Evolutionary conservation across 208 protist species (phyloP).

Genomic region (Trypanosoma scelopori): DNA sequence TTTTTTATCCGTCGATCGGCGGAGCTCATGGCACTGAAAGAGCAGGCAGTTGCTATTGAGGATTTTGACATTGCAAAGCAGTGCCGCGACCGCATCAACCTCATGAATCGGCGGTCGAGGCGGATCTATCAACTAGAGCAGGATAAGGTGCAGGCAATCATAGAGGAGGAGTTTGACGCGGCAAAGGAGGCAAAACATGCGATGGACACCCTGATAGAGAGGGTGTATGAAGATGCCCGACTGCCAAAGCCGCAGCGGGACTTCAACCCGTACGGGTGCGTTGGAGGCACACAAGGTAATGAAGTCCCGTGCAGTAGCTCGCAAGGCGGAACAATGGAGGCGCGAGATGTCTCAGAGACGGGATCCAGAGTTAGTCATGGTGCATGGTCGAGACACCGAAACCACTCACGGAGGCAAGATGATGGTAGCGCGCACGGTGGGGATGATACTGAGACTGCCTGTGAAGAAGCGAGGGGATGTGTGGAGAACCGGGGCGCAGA

Average conservation of each 20-base stretch:
- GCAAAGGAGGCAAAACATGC: slow-evolving; percentile 66
- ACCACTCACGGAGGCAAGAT: not conserved
- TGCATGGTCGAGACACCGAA: too few species aligned
- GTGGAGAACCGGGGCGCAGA: too few species aligned
- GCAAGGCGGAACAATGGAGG: not conserved
- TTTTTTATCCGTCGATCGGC: slow-evolving; percentile 83
- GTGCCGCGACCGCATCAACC: slow-evolving; percentile 73
- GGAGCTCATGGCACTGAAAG: slow-evolving; percentile 80
- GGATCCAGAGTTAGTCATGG: too few species aligned
- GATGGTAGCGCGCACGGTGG: not conserved
- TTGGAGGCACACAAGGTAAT: slow-evolving; percentile 1
- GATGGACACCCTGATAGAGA: slow-evolving; percentile 74
- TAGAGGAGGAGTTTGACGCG: slow-evolving; percentile 86
- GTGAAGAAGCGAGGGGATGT: too few species aligned
- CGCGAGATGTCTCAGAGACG: not conserved
- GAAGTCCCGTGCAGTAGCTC: not conserved
- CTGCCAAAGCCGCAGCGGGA: slow-evolving; percentile 34
- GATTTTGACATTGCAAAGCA: slow-evolving; percentile 62
- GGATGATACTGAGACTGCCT: not conserved
- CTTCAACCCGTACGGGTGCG: slow-evolving; percentile 15
- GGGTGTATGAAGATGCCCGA: slow-evolving; percentile 44
- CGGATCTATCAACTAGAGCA: slow-evolving; percentile 84
- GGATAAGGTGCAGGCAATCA: slow-evolving; percentile 89
- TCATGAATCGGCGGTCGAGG: slow-evolving; percentile 57
- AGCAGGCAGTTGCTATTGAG: slow-evolving; percentile 64